These are phyloP conservation scores for Saccharomycopsis fermentans DNA, from an alignment of 805 yeast species.

Conservation along the genomic window DNA sequence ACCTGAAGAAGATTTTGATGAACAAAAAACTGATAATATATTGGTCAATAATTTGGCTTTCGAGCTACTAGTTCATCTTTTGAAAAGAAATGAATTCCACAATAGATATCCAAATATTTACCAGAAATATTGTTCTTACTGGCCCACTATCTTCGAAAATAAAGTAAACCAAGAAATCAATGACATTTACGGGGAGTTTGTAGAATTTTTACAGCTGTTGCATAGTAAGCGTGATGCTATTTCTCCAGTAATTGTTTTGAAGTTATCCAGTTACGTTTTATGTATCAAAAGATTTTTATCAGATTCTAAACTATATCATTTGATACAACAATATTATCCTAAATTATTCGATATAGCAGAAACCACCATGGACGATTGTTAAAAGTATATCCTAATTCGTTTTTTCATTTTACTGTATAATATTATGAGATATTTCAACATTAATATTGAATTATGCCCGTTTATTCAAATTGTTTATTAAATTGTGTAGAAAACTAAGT, in stretches of 20 bases:
- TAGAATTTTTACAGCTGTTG: not conserved
- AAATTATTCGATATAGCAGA: constrained; percentile 4
- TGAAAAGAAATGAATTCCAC: constrained; percentile 11
- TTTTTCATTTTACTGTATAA: not conserved
- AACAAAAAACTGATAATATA: not conserved
- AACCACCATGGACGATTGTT: not conserved
- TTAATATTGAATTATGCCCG: too few relatives aligned
- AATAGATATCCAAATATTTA: constrained; percentile 13
- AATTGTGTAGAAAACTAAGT: not conserved
- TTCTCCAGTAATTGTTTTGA: constrained; percentile 2
- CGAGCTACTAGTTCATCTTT: constrained; percentile 3
- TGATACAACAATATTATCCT: constrained; percentile 7
- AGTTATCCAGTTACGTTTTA: constrained; percentile 14
- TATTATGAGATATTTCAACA: not conserved
- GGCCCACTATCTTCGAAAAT: constrained; percentile 8
- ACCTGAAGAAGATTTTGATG: not conserved
- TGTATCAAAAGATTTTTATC: constrained; percentile 11
- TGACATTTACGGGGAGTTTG: constrained; percentile 3
- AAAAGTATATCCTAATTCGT: too few relatives aligned
- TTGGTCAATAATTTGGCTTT: constrained; percentile 2
- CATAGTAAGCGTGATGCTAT: not conserved
- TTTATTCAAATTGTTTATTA: not conserved
- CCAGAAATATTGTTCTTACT: not conserved
- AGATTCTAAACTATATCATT: constrained; percentile 4
- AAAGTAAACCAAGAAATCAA: constrained; percentile 6